Percentiles rank a stretch among this genome's conserved stretches.
Conservation (phyloP, 2,329 filamentous ascomycete genomes). For the Triangularia setosa region DNA sequence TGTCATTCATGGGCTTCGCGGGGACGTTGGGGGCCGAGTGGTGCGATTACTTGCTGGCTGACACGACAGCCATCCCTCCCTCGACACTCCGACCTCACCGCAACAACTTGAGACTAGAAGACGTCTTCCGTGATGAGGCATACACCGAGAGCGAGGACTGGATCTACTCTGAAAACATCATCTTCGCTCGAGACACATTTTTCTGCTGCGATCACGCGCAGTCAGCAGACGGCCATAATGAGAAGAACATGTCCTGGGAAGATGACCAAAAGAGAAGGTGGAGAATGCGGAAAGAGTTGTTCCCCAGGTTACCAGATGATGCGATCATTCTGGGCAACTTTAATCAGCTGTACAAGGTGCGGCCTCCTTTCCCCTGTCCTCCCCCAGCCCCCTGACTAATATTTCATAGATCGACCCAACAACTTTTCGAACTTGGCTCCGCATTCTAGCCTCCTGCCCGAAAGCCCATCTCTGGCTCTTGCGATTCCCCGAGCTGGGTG, state of each 20-base stretch:
- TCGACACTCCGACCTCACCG: slow-evolving; percentile 77
- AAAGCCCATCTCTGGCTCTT: slow-evolving; percentile 92
- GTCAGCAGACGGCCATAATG: slow-evolving; percentile 67
- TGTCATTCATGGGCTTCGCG: slow-evolving; percentile 99
- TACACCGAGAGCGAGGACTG: slow-evolving; percentile 70
- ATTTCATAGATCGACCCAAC: slow-evolving; percentile 80
- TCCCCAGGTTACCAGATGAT: slow-evolving; percentile 77
- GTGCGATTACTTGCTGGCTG: slow-evolving; percentile 96
- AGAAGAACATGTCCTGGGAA: slow-evolving; percentile 69
- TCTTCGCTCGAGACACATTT: slow-evolving; percentile 91
- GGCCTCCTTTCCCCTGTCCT: slow-evolving; percentile 21
- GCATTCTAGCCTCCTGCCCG: slow-evolving; percentile 79
- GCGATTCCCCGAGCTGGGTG: slow-evolving; percentile 92
- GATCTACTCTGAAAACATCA: slow-evolving; percentile 96
- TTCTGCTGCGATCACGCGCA: slow-evolving; percentile 98
- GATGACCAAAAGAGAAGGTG: slow-evolving; percentile 79
- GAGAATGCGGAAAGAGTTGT: slow-evolving; percentile 90
- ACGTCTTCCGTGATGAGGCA: slow-evolving; percentile 63
- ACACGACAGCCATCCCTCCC: slow-evolving; percentile 78
- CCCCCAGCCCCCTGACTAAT: background rate
- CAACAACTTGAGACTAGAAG: slow-evolving; percentile 68
- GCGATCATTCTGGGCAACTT: slow-evolving; percentile 94
- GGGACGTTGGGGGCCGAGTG: slow-evolving; percentile 94
- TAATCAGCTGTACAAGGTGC: slow-evolving; percentile 96
- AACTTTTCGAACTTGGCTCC: slow-evolving; percentile 91